Evolutionary conservation across 768 basidiomycete genomes (phyloP), one percentile per base, ranked within the genome.

Genomic region (Mycena belliarum): DNA sequence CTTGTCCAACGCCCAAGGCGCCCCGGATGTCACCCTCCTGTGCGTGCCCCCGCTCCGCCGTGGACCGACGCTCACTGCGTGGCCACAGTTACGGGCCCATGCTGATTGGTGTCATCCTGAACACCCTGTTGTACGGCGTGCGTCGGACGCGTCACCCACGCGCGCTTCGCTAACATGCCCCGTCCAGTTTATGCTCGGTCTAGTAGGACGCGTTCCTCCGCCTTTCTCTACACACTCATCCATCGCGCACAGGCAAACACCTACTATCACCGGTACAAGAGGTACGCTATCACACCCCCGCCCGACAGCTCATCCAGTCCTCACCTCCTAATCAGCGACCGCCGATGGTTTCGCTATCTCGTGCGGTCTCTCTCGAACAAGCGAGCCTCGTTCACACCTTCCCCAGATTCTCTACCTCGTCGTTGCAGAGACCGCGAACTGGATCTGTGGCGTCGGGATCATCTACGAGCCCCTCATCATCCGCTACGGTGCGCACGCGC

Each of bases 391-490:
- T 40, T 40, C 38, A 11, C 6, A 40, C 6, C 20, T 35, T 4
- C n/a, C 10, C 20, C n/a, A 63, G 62, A 46, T 63, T 9, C 55
- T 56, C 12, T 63, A 63, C 44, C 44, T 63, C n/a, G 51, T 59
- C 16, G 4, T 57, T 11, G 32, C 59, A 38, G 62, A 63, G 29
- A 45, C 37, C 5, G 23, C 47, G 47, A 63, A 63, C 44, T 60
- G 58, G 9, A 23, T 57, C 2, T 63, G 58, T 25, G 55, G 49
- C 16, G 35, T 63, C 6, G 58, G 54, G 12, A 26, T 60, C 18
- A 60, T 63, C n/a, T 63, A 60, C 51, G 51, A 63, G 24, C 62
- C 62, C 4, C 45, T 63, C 28, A 45, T 63, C 15, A 42, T 41
- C 21, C 40, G 40, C 9, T 26, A 14, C 56, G 29, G 58, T 46